Percentiles rank a stretch among this genome's conserved stretches.
phyloP scores from a whole-genome alignment of 176 grass and related monocot genomes.

The Rhynchospora breviuscula region DNA sequence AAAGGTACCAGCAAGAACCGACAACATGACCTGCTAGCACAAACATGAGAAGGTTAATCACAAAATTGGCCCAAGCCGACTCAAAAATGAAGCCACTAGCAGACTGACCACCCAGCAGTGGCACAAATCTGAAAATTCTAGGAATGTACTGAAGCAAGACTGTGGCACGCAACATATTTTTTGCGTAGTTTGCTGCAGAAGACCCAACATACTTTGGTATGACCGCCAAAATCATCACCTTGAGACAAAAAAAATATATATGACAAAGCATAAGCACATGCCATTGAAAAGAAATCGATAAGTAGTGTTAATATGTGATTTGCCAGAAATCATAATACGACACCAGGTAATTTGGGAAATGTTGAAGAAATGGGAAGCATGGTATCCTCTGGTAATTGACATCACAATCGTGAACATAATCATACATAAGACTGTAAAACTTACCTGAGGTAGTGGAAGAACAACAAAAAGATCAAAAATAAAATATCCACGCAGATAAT shows the following conservation, averaged over 20 bases:
- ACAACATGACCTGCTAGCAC: conserved; percentile 89
- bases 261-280: neutral
- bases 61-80: conserved; percentile 93
- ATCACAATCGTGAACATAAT: neutral
- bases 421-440: neutral
- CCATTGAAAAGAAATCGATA: neutral
- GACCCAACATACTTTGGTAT: conserved; percentile 79
- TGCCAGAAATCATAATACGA: neutral
- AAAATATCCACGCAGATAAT: conserved; percentile 83
- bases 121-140: conserved; percentile 86
- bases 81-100: conserved; percentile 94
- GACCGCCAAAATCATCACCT: conserved; percentile 94
- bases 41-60: conserved; percentile 99
- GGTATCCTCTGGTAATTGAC: too few species aligned
- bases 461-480: conserved; percentile 80
- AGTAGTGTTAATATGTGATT: neutral
- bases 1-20: conserved; percentile 97
- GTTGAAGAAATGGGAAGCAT: neutral
- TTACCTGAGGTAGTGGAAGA: conserved; percentile 89
- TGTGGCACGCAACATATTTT: conserved; percentile 83
- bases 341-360: neutral
- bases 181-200: conserved; percentile 75
- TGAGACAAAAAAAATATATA: conserved; percentile 19
- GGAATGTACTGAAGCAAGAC: conserved; percentile 94
- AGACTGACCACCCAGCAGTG: conserved; percentile 75